phyloP scores from a whole-genome alignment of 108 stramenopile species.

The Skeletonema tropicum region DNA sequence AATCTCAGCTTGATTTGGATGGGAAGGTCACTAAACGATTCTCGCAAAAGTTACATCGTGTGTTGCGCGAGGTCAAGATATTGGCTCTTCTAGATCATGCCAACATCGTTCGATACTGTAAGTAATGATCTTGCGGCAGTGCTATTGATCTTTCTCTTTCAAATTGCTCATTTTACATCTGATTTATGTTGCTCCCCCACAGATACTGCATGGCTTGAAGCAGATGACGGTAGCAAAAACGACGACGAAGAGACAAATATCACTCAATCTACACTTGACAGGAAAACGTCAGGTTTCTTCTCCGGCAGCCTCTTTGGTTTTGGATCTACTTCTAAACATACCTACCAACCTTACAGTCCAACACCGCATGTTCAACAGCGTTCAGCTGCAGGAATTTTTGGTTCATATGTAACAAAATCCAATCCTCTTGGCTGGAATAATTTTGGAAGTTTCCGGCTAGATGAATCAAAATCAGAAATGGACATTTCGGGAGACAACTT shows the following conservation, averaged over 20 bases:
- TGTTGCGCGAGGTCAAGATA: conserved; percentile 95
- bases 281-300: conserved; percentile 11
- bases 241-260: conserved; percentile 38
- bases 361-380: conserved; percentile 12
- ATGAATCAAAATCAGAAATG: conserved; percentile 34
- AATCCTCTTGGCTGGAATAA: conserved; percentile 62
- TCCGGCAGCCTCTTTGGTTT: conserved; percentile 38
- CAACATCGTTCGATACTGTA: conserved; percentile 94
- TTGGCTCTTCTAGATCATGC: conserved; percentile 91
- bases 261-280: conserved; percentile 24
- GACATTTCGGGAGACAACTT: background rate
- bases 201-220: conserved; percentile 94
- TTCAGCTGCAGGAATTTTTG: conserved; percentile 18
- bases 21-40: conserved; percentile 62
- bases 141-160: background rate
- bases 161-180: background rate
- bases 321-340: conserved; percentile 32
- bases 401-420: conserved; percentile 9
- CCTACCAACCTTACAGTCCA: conserved; percentile 12
- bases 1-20: conserved; percentile 42
- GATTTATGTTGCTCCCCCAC: background rate
- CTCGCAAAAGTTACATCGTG: conserved; percentile 72
- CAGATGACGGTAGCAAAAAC: conserved; percentile 44
- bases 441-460: conserved; percentile 41
- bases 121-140: background rate